These are phyloP conservation scores for Pleurotus platypus DNA, from an alignment of 768 basidiomycete genomes.

Conservation along the genomic window DNA sequence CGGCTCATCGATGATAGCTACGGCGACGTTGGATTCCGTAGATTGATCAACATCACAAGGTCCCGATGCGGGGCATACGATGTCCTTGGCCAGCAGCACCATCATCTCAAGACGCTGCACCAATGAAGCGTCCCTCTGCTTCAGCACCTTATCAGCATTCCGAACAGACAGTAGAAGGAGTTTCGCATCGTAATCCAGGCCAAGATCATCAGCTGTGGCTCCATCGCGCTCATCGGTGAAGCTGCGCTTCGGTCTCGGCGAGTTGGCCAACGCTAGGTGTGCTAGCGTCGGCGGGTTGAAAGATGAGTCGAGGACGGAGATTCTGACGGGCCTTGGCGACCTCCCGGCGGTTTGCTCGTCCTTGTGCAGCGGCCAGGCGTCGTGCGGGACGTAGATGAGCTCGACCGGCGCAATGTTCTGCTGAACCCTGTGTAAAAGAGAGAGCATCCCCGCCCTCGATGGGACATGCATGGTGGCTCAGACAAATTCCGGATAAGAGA, in stretches of 20 bases:
- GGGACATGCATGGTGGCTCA: background rate
- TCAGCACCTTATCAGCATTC: constrained; percentile 81
- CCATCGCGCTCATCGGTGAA: background rate
- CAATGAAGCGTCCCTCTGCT: constrained; percentile 67
- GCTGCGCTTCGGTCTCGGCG: constrained; percentile 22
- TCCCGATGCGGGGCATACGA: constrained; percentile 16
- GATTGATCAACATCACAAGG: constrained; percentile 9
- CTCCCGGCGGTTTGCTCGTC: constrained; percentile 5
- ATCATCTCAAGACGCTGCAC: constrained; percentile 89
- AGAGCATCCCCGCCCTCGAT: background rate
- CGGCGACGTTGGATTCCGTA: constrained; percentile 50
- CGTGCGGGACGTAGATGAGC: constrained; percentile 58
- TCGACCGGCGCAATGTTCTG: constrained; percentile 45
- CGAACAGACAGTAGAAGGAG: constrained; percentile 79
- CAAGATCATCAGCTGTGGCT: constrained; percentile 3
- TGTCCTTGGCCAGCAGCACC: constrained; percentile 54
- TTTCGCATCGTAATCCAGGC: constrained; percentile 59
- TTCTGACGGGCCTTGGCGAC: constrained; percentile 28
- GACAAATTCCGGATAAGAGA: background rate
- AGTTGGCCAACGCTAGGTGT: constrained; percentile 72
- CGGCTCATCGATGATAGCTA: constrained; percentile 83
- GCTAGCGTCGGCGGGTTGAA: constrained; percentile 92
- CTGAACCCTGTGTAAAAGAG: constrained; percentile 37
- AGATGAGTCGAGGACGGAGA: constrained; percentile 85
- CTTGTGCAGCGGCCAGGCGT: constrained; percentile 54